phyloP scores from a whole-genome alignment of 1,284 basidiomycete species.

The Heliocybe sulcata region DNA sequence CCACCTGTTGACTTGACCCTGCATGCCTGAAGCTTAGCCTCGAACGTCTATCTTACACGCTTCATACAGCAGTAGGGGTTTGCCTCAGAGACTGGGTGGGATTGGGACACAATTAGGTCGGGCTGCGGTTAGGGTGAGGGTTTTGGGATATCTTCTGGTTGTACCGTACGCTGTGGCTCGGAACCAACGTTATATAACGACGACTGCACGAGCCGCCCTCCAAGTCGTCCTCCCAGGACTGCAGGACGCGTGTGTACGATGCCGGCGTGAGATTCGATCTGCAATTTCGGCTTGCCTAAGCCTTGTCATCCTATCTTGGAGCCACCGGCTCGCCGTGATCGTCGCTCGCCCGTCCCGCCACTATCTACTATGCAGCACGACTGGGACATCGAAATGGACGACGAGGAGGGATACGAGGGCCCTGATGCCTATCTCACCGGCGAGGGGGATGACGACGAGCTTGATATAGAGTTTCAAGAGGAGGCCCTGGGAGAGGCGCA shows the following conservation, averaged over 20 bases:
- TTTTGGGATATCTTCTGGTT: no score
- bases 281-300: not conserved
- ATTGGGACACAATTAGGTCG: no score
- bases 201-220: no score
- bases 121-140: no score
- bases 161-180: no score
- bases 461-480: constrained; percentile 8
- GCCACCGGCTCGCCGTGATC: not conserved
- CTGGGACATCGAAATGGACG: constrained; percentile 17
- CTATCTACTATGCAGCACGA: constrained; percentile 11
- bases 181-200: no score
- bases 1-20: no score
- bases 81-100: no score
- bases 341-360: not conserved
- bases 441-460: not conserved
- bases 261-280: not conserved
- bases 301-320: not conserved
- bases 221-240: no score
- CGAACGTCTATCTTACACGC: no score
- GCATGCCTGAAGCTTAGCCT: no score
- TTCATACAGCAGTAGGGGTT: no score
- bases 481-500: constrained; percentile 8
- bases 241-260: not conserved
- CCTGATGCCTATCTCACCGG: constrained; percentile 8
- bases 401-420: constrained; percentile 19